Percentiles rank a stretch among this genome's conserved stretches.
These are phyloP conservation scores for Umbelopsis vinacea DNA, from an alignment of 192 early-diverging fungal species.

Conservation along the genomic window DNA sequence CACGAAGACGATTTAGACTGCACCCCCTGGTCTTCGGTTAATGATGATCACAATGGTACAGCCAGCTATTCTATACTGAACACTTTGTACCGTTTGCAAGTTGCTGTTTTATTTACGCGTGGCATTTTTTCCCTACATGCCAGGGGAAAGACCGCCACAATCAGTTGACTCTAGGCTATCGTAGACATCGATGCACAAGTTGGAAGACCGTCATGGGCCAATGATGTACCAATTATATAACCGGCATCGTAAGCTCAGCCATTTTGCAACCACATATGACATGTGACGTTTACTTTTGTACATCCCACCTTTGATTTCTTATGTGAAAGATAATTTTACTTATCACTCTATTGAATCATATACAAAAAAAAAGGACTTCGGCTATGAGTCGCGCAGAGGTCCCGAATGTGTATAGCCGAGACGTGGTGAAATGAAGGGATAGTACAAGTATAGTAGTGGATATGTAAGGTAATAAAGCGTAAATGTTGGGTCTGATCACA, in stretches of 20 bases:
- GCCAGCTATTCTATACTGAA: not conserved
- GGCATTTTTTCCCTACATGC: not conserved
- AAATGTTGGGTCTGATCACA: not conserved
- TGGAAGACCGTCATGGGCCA: conserved; percentile 4
- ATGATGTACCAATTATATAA: conserved; percentile 9
- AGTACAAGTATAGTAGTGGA: not conserved
- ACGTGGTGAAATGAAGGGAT: not conserved
- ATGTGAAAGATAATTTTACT: no score
- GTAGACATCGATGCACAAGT: not conserved
- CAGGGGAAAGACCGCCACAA: not conserved
- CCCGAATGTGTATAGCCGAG: no score
- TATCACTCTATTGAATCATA: no score
- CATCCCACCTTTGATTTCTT: no score
- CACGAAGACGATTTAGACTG: conserved; percentile 7
- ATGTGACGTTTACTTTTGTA: not conserved
- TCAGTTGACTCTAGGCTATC: not conserved
- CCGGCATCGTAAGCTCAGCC: not conserved
- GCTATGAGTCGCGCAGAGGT: no score
- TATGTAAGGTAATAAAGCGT: not conserved
- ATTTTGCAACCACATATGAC: not conserved
- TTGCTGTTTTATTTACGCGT: not conserved
- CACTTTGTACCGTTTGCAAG: not conserved
- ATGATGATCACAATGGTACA: not conserved
- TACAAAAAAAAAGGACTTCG: no score
- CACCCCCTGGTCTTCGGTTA: not conserved